Evolutionary conservation across 2,329 filamentous ascomycete genomes (phyloP), one percentile per base, ranked within the genome.

Genomic region (Fusarium sp.): DNA sequence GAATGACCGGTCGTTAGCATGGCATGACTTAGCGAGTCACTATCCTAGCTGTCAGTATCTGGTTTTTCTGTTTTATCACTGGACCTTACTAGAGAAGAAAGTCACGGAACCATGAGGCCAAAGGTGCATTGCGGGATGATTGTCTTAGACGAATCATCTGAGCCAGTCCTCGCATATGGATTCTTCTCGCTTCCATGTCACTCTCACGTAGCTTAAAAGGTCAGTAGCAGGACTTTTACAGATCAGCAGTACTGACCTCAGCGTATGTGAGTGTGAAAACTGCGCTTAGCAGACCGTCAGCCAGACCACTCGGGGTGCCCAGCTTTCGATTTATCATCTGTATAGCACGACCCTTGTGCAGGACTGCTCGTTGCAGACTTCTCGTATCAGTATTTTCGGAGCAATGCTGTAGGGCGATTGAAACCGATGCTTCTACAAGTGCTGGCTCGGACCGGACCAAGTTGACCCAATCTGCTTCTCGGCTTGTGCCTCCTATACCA

Each of bases 381-480:
- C 43, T 48, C 3, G 16, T 11, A 3, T 21, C 46, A 10, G 26
- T 31, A 0, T 34, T 12, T 2, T 16, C 14, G 0, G 53, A 39
- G 1, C 49, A 62, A n/a, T 72, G 50, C 16, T 48, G 50, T 2
- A 75, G 14, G 2, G 55, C 70, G 12, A 75, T 66, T 1, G 63
- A 50, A 60, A 75, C 62, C 1, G 73, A 74, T 0, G 73, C 73
- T n/a, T 75, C 72, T 3, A 75, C 50, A 2, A 75, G 58, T 12
- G 73, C 73, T n/a, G 73, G 73, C 31, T 75, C 73, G 2, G 73
- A 70, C 11, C 64, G 19, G 19, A 75, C 26, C 0, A 75, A 54
- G 11, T 34, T 8, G 3, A 65, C 37, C 73, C 73, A 75, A 3
- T 58, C 45, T 19, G 59, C 30, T 25, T 64, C 50, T 21, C 61